Percentiles rank a stretch among this genome's conserved stretches.
Conservation (phyloP, 2,329 filamentous ascomycete genomes). For the Penicillium sp. region DNA sequence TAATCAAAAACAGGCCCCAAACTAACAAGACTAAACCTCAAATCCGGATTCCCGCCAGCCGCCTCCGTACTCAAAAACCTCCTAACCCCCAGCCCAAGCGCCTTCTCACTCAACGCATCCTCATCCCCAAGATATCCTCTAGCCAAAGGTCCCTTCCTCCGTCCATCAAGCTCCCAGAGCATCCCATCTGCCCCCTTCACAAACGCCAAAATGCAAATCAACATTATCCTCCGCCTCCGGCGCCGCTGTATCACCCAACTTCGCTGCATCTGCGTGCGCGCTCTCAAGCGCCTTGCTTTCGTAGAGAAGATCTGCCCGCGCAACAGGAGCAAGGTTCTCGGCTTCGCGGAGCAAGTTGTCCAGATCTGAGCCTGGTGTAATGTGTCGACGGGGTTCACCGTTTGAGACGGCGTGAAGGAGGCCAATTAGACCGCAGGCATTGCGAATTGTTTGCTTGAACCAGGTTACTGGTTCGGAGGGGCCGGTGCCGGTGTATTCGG, state of each 20-base stretch:
- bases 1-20: constrained; percentile 53
- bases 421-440: constrained; percentile 88
- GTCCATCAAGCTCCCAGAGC: constrained; percentile 77
- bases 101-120: constrained; percentile 70
- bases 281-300: constrained; percentile 66
- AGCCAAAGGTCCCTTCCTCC: constrained; percentile 66
- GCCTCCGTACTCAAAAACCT: constrained; percentile 56
- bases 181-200: constrained; percentile 65
- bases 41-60: constrained; percentile 50
- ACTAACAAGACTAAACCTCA: constrained; percentile 60
- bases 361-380: constrained; percentile 49
- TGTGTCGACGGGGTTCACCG: constrained; percentile 60
- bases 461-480: constrained; percentile 72
- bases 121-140: constrained; percentile 59
- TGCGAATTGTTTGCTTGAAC: constrained; percentile 92
- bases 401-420: constrained; percentile 78
- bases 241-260: constrained; percentile 69
- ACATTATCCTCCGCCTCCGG: constrained; percentile 73
- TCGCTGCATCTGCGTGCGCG: constrained; percentile 73
- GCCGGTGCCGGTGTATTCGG: constrained; percentile 64
- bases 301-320: constrained; percentile 71
- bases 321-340: constrained; percentile 60
- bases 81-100: constrained; percentile 64
- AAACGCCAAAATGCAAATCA: constrained; percentile 96
- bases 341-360: constrained; percentile 61